Base-by-base conservation (phyloP, 2,329 filamentous ascomycete species). In the Trichoderma gracile region DNA sequence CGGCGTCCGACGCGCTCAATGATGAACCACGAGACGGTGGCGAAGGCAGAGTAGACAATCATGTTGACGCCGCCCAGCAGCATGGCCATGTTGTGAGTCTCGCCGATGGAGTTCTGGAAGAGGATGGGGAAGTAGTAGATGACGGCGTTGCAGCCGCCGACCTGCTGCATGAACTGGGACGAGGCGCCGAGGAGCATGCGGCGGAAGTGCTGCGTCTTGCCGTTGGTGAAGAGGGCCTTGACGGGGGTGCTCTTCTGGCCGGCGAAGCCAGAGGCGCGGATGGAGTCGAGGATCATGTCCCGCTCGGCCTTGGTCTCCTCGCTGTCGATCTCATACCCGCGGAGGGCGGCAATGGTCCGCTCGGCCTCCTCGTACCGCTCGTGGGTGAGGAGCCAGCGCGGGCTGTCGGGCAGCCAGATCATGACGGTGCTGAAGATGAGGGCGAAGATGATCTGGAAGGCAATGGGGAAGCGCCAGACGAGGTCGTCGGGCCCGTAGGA, bases 191-290 rank as follows among this genome's bases (percentile, higher is more conserved):
- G 80, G 60, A 88, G 68, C 80, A 89, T 86, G 40, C 87, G 81
- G 8, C 86, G 82, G 76, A 88, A 84, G 71, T 89, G 86, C 74
- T 89, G 86, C 0, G 85, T 88, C 76, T 86, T 87, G 67, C 86
- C 86, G 55, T 81, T 80, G 1, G 85, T 87, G 70, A 88, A 81
- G 1, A 89, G 78, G 1, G 84, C 81, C 68, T 80, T 83, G 72
- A 83, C 72, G 0, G 80, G 80, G 0, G 80, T 82, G 68, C 73
- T 78, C 77, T 79, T 80, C 46, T 78, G 74, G 46, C 77, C 78
- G 45, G 73, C 73, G 64, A 77, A 77, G 30, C 80, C 82, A 25
- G 81, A 83, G 49, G 84, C 84, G 46, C 81, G 80, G 67, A 90
- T 86, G 0, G 71, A 72, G 53, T 73, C 71, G 21, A 73, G 67